Base-by-base conservation (phyloP, 176 grass and related monocot genomes). In the Ampelocalamus luodianensis region DNA sequence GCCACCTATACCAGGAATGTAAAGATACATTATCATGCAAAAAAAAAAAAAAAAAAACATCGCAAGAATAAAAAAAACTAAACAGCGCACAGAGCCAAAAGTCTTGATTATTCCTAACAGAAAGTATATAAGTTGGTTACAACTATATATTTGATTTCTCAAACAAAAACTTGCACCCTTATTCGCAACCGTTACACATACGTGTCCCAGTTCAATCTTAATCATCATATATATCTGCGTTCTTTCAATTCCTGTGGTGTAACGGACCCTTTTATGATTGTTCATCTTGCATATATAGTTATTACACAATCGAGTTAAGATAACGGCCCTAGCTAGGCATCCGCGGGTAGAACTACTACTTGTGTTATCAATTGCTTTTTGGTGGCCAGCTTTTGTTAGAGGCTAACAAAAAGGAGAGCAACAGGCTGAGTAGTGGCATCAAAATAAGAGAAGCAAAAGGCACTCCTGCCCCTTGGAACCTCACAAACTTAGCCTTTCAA, bases 401-500 rank as follows among this genome's bases (percentile, higher is more conserved):
- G 88, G 64, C 78, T 82, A 90, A 90, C 88, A 86, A 90, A 90
- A 90, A 90, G 88, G 72, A 44, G 10, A 86, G 83, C 61, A 29
- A 51, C 88, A 78, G 53, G 72, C 58, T 48, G 83, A 90, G 63
- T 86, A 76, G 83, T 90, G 77, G 78, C 78, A 80, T 90, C 78
- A 86, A 86, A 90, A 54, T 90, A 90, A 78, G 88, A 82, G 88
- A 82, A 65, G 83, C 72, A 58, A 86, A 90, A 78, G 83, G 78
- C 54, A n/a, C 83, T 72, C 65, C 72, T 82, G 83, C 78, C 88
- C 88, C 56, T 86, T 82, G 78, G 72, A 86, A 82, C 88, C 84
- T 86, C 86, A 90, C 88, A 86, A 90, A 86, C 83, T 78, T 82
- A 86, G 79, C 72, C 79, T 90, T 90, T 90, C 83, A 90, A 90